Percentiles rank a stretch among this genome's conserved stretches.
phyloP scores from a whole-genome alignment of 257 asterid genomes.

The Parsonsia alboflavescens region DNA sequence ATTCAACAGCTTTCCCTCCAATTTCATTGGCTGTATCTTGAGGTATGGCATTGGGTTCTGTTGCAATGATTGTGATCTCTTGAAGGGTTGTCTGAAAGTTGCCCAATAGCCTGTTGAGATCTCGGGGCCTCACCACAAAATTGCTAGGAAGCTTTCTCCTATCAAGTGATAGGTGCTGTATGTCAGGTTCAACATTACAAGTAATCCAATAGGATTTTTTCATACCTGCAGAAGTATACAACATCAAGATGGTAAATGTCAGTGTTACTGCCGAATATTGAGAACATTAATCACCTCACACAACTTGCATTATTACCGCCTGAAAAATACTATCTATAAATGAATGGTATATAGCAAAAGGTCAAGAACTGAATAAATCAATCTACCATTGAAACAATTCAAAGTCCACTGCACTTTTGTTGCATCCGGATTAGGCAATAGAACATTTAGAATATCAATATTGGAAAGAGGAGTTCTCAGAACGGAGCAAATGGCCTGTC shows the following conservation, averaged over 20 bases:
- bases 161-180: constrained; percentile 85
- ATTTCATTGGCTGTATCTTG: constrained; percentile 65
- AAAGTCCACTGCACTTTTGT: constrained; percentile 88
- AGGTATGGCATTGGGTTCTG: constrained; percentile 57
- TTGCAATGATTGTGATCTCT: constrained; percentile 88
- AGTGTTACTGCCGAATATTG: neutral
- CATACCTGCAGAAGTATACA: constrained; percentile 49
- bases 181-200: constrained; percentile 85
- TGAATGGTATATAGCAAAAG: too few species aligned
- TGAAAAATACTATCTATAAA: neutral
- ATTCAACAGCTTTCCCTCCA: constrained; percentile 94
- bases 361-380: constrained; percentile 11
- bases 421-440: constrained; percentile 67
- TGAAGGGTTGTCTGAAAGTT: constrained; percentile 89
- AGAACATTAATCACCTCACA: neutral
- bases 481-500: constrained; percentile 80
- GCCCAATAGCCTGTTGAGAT: constrained; percentile 70
- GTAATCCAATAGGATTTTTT: constrained; percentile 82
- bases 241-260: neutral
- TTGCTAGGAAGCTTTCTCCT: constrained; percentile 82
- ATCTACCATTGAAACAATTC: constrained; percentile 68
- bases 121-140: constrained; percentile 84
- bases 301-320: neutral
- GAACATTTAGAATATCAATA: constrained; percentile 57
- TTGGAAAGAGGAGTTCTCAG: constrained; percentile 80